A percentile compares a stretch with the other conserved stretches of the same genome.
Conservation (phyloP, 169 alveolate species). For the Besnoitia besnoiti region DNA sequence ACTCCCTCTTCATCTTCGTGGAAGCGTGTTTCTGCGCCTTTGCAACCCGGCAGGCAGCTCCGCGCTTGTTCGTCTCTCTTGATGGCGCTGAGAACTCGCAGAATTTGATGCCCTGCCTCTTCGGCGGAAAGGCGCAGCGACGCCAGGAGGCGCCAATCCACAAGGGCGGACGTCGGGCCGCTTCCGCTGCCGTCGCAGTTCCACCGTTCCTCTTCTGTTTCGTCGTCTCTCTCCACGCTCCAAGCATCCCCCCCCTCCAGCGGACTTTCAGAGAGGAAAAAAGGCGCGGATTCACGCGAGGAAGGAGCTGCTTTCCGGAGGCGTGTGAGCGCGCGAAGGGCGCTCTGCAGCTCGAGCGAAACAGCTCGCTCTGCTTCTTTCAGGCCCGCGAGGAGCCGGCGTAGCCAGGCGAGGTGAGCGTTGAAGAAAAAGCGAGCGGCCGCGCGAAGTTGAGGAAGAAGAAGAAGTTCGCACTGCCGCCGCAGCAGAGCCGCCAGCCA, state of each 20-base stretch:
- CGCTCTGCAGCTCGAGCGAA: not conserved
- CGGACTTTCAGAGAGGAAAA: not conserved
- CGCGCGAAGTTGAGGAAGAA: not conserved
- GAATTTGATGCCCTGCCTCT: not conserved
- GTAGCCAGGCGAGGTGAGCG: not conserved
- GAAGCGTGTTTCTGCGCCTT: too few relatives aligned
- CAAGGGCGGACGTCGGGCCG: not conserved
- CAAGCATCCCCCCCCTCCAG: not conserved
- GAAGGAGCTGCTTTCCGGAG: not conserved
- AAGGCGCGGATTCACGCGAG: not conserved
- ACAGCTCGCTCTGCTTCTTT: not conserved
- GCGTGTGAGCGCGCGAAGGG: not conserved
- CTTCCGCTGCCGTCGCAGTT: too few relatives aligned
- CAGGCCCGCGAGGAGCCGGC: not conserved
- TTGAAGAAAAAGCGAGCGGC: not conserved
- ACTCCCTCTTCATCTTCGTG: too few relatives aligned
- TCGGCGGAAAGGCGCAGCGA: not conserved
- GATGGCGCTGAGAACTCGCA: not conserved
- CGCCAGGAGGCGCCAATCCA: not conserved
- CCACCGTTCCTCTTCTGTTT: too few relatives aligned
- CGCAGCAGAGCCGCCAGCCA: slow-evolving; percentile 25
- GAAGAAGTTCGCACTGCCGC: not conserved
- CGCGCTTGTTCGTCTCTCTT: too few relatives aligned
- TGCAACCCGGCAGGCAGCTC: too few relatives aligned
- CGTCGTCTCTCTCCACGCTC: too few relatives aligned